Conservation (phyloP, 306 rosid species). For the Castanea sativa region DNA sequence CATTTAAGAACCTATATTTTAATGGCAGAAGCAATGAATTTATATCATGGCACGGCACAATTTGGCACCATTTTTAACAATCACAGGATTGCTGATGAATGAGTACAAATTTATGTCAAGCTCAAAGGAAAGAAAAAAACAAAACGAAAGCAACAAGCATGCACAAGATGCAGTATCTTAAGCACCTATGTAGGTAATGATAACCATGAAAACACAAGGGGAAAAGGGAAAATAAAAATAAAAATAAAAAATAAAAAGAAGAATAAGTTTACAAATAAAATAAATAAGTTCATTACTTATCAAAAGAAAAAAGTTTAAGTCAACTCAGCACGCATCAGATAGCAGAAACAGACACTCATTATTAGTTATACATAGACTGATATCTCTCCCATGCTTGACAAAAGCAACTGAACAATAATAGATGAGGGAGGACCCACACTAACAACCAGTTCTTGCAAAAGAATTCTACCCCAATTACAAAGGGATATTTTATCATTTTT, state of each 20-base stretch:
- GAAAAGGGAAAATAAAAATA: neutral
- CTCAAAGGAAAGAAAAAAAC: neutral
- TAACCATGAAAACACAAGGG: neutral
- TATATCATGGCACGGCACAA: neutral
- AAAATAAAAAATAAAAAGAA: neutral
- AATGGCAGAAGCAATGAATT: slow-evolving; percentile 4
- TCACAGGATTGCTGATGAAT: neutral
- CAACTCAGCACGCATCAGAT: neutral
- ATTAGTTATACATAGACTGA: neutral
- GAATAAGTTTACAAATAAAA: neutral
- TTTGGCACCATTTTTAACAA: neutral
- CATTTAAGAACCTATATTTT: slow-evolving; percentile 65
- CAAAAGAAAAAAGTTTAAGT: neutral
- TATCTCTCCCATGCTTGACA: neutral
- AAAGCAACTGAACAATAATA: neutral
- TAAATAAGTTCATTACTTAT: neutral
- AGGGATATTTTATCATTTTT: neutral
- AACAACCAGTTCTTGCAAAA: neutral
- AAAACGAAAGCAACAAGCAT: neutral
- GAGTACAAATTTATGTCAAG: neutral
- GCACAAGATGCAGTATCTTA: neutral
- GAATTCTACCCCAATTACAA: neutral
- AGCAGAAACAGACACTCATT: neutral
- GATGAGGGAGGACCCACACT: neutral
- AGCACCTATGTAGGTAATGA: neutral